A percentile compares a stretch with the other conserved stretches of the same genome.
Conservation (phyloP, 257 asterid genomes). For the Catharanthus roseus region DNA sequence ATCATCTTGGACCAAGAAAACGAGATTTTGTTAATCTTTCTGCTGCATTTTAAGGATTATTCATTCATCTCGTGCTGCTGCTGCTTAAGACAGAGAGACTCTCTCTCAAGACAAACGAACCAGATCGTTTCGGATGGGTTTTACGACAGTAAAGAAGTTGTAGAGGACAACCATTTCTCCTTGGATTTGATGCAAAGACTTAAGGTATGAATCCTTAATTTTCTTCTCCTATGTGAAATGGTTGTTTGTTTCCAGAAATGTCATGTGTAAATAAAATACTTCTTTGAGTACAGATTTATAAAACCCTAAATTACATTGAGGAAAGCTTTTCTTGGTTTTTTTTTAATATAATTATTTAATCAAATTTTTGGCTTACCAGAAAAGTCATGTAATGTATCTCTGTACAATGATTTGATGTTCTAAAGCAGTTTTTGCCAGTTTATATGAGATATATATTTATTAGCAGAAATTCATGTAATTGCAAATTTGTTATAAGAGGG, state of each 20-base stretch:
- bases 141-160: neutral
- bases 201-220: constrained; percentile 6
- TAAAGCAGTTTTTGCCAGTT: neutral
- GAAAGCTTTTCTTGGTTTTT: too few species aligned
- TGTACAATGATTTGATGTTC: neutral
- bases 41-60: constrained; percentile 15
- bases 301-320: neutral
- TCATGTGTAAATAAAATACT: constrained; percentile 1
- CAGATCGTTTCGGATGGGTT: neutral
- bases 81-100: neutral
- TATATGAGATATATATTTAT: neutral
- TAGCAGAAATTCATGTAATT: neutral
- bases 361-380: neutral
- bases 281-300: neutral
- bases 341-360: too few species aligned
- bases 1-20: constrained; percentile 20
- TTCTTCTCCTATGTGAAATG: too few species aligned
- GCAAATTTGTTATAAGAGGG: neutral
- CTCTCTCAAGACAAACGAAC: neutral
- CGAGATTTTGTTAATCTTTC: neutral
- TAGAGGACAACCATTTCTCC: neutral
- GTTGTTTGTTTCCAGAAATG: neutral
- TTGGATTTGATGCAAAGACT: constrained; percentile 6
- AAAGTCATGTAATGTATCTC: neutral
- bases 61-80: constrained; percentile 13